These are phyloP conservation scores for Drechslerella stenobrocha DNA, from an alignment of 2,329 filamentous ascomycete species.

Conservation along the genomic window DNA sequence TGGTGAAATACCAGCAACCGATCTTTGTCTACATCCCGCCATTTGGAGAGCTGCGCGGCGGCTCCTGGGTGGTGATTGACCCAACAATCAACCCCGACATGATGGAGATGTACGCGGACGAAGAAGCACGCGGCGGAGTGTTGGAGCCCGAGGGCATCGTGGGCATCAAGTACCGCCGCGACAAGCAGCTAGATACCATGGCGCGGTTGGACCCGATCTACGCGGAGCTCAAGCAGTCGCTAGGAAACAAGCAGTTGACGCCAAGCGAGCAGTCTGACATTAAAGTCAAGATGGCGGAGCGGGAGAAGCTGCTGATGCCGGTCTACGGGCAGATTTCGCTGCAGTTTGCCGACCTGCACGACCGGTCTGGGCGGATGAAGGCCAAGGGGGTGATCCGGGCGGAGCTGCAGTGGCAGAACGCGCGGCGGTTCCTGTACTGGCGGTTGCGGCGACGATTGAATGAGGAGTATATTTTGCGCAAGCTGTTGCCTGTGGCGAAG, in stretches of 20 bases:
- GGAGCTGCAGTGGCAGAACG: slow-evolving; percentile 79
- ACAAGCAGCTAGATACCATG: slow-evolving; percentile 98
- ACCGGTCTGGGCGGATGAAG: slow-evolving; percentile 95
- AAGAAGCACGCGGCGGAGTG: slow-evolving; percentile 92
- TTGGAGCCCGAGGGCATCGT: slow-evolving; percentile 97
- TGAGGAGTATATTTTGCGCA: slow-evolving; percentile 95
- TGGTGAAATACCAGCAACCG: slow-evolving; percentile 98
- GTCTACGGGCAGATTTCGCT: slow-evolving; percentile 94
- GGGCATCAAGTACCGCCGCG: slow-evolving; percentile 96
- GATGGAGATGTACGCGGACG: slow-evolving; percentile 99
- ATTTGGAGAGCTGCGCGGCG: slow-evolving; percentile 93
- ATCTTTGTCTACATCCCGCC: slow-evolving; percentile 99
- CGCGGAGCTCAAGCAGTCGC: slow-evolving; percentile 77
- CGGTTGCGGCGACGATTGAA: slow-evolving; percentile 93
- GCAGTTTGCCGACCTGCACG: slow-evolving; percentile 95
- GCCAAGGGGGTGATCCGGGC: slow-evolving; percentile 93
- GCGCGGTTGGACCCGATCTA: slow-evolving; percentile 85
- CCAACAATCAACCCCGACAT: slow-evolving; percentile 93
- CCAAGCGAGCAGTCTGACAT: slow-evolving; percentile 75
- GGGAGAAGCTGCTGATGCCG: slow-evolving; percentile 85
- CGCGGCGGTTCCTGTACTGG: slow-evolving; percentile 99
- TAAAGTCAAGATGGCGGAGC: slow-evolving; percentile 79
- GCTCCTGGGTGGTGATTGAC: slow-evolving; percentile 98
- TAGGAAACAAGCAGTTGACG: slow-evolving; percentile 68
- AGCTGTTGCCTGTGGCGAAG: slow-evolving; percentile 64